These are phyloP conservation scores for Arthonia radiata DNA, from an alignment of 495 filamentous ascomycete genomes.

Conservation along the genomic window DNA sequence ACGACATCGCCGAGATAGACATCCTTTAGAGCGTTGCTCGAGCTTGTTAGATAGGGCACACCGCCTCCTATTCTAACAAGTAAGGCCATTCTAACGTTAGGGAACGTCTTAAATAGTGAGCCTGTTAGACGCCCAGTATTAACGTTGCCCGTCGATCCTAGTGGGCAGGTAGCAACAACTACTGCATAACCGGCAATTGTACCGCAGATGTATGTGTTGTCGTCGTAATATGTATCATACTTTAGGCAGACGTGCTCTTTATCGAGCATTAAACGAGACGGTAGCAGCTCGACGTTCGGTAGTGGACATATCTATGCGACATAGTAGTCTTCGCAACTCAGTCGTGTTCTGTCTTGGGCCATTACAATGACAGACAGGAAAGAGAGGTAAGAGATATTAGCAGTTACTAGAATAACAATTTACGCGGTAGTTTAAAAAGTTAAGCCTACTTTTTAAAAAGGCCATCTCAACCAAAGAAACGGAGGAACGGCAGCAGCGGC, in stretches of 20 bases:
- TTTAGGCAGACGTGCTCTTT: conserved; percentile 2
- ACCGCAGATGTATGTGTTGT: conserved; percentile 5
- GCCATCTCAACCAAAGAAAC: too few species aligned
- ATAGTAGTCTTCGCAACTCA: conserved; percentile 3
- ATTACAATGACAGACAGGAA: too few species aligned
- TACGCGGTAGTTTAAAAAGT: too few species aligned
- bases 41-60: neutral
- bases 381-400: too few species aligned
- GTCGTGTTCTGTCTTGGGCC: conserved; percentile 1
- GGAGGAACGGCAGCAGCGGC: too few species aligned
- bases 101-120: conserved; percentile 5
- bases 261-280: conserved; percentile 2
- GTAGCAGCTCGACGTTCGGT: conserved; percentile 3
- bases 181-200: conserved; percentile 3
- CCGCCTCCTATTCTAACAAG: conserved; percentile 4
- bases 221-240: conserved; percentile 3
- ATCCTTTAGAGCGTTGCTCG: conserved; percentile 1
- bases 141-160: conserved; percentile 3
- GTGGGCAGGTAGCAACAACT: conserved; percentile 3
- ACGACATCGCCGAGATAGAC: conserved; percentile 3
- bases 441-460: too few species aligned
- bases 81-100: conserved; percentile 4
- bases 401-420: too few species aligned
- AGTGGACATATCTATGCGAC: conserved; percentile 4
- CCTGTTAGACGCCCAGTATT: conserved; percentile 2